phyloP scores from a whole-genome alignment of 768 basidiomycete species.

The Boletellus emodensis region DNA sequence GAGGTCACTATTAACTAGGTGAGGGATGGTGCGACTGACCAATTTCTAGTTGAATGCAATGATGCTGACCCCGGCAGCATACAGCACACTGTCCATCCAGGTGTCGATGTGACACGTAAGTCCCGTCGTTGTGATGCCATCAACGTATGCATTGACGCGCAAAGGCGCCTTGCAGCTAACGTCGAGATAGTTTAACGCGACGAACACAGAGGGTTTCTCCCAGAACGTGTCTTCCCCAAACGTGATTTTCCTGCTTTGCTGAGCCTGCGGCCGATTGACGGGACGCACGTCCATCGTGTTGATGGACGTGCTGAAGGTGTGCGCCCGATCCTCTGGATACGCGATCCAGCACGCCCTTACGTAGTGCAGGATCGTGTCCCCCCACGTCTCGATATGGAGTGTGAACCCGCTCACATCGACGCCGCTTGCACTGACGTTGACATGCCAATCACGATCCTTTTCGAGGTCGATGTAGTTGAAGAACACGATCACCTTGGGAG shows the following conservation, averaged over 20 bases:
- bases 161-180: slow-evolving; percentile 6
- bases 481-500: slow-evolving; percentile 14
- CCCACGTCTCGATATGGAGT: slow-evolving; percentile 12
- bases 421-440: slow-evolving; percentile 2
- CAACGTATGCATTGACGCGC: slow-evolving; percentile 11
- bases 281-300: slow-evolving; percentile 5
- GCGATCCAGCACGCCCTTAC: slow-evolving; percentile 16
- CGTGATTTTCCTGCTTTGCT: slow-evolving; percentile 2
- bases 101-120: slow-evolving; percentile 11
- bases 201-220: slow-evolving; percentile 14
- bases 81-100: slow-evolving; percentile 5
- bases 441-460: slow-evolving; percentile 5
- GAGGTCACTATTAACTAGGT: no score
- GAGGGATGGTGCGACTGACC: no score
- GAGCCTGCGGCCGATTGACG: not conserved
- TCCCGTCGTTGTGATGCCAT: slow-evolving; percentile 1
- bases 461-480: slow-evolving; percentile 13
- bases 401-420: slow-evolving; percentile 16
- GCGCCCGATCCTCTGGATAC: slow-evolving; percentile 16
- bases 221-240: slow-evolving; percentile 7
- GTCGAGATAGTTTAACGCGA: slow-evolving; percentile 16
- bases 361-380: not conserved
- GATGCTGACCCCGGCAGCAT: slow-evolving; percentile 1
- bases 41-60: not conserved
- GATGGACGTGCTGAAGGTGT: slow-evolving; percentile 15